Base-by-base conservation (phyloP, 257 asterid species). In the Jaltomata sinuosa region DNA sequence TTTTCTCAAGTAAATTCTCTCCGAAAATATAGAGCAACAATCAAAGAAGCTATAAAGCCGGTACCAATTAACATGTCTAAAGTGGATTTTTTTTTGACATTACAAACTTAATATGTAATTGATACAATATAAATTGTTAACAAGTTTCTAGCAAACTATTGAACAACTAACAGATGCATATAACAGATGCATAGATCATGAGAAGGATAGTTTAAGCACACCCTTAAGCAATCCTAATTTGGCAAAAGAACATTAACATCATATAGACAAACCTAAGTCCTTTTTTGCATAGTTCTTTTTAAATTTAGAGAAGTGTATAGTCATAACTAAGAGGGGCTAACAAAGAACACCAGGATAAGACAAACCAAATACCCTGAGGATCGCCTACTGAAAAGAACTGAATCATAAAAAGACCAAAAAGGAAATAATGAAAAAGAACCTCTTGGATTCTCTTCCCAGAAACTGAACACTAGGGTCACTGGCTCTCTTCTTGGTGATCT, bases 391-490 rank as follows among this genome's bases (percentile, higher is more conserved):
- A 29, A 74, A n/a, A 38, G n/a, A 71, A 45, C n/a, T 9, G 79
- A 79, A 55, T 64, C 64, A 76, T 29, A 1, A 42, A 32, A 76
- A 16, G 9, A 47, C 1, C n/a, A n/a, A n/a, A n/a, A n/a, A 47
- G 32, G 54, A 14, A 38, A 38, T 2, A 81, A 6, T 8, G 84
- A 47, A 32, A 76, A 84, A n/a, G 91, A 94, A n/a, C 96, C 98
- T 97, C 97, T 90, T 94, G 97, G 85, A 94, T 94, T 84, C 97
- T 92, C 85, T 92, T 93, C 36, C 97, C 97, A 81, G 94, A 92
- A 72, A 94, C 98, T 8, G 98, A 94, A 64, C 98, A 94, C 80
- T 94, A 50, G 97, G 98, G 59, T 97, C 97, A 61, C 97, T 93
- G 5, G 97, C 94, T 76, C 97, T 91, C 91, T 94, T 93, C 90